phyloP scores from a whole-genome alignment of 1,284 basidiomycete genomes.

The Rugosomyces carneus region DNA sequence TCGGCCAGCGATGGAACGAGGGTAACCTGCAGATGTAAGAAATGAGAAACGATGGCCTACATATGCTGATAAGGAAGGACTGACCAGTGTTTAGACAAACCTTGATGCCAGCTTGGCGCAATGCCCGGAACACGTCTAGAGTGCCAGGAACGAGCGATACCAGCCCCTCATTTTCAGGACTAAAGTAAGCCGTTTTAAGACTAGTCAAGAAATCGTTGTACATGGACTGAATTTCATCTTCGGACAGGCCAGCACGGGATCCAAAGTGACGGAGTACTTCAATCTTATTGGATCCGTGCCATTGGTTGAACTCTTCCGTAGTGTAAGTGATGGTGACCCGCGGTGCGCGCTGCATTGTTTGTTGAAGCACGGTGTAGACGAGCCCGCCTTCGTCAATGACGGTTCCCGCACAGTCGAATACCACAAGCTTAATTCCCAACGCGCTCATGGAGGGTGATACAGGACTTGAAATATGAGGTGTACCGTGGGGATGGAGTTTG shows the following conservation, averaged over 20 bases:
- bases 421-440: slow-evolving; percentile 11
- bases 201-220: slow-evolving; percentile 6
- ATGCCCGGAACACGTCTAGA: slow-evolving; percentile 3
- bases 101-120: slow-evolving; percentile 9
- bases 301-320: slow-evolving; percentile 8
- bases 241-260: slow-evolving; percentile 9
- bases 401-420: slow-evolving; percentile 13
- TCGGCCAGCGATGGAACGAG: slow-evolving; percentile 9
- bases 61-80: background rate
- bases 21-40: slow-evolving; percentile 5
- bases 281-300: slow-evolving; percentile 10
- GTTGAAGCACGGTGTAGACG: slow-evolving; percentile 10
- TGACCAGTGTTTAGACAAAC: slow-evolving; percentile 12
- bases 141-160: slow-evolving; percentile 9
- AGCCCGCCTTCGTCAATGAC: slow-evolving; percentile 11
- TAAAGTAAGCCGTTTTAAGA: slow-evolving; percentile 9
- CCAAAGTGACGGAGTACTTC: slow-evolving; percentile 11
- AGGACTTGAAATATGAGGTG: background rate
- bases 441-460: slow-evolving; percentile 5
- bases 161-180: slow-evolving; percentile 3
- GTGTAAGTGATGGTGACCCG: slow-evolving; percentile 7
- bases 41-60: background rate
- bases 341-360: slow-evolving; percentile 9
- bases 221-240: slow-evolving; percentile 10
- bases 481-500: background rate